Evolutionary conservation across 805 yeast species (phyloP).

Genomic region (Starmerella cellae): DNA sequence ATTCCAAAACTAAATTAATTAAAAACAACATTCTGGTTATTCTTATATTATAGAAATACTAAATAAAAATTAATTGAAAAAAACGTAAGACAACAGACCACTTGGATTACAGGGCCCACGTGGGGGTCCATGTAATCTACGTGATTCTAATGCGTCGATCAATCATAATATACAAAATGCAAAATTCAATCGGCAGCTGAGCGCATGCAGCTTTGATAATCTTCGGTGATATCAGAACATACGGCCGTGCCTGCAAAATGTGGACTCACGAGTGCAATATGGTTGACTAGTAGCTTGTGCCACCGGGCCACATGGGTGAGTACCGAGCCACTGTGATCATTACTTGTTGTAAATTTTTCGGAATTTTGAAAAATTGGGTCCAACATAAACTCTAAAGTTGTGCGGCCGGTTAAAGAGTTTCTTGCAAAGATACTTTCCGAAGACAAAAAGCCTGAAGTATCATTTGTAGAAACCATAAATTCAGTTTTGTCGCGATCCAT

Average conservation of each 20-base stretch:
- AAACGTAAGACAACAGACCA: no score
- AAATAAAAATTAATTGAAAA: no score
- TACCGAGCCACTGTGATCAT: slow-evolving; percentile 11
- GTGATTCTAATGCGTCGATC: no score
- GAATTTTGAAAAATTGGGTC: slow-evolving; percentile 8
- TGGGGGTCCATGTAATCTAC: no score
- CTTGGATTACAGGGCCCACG: no score
- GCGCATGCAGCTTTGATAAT: no score
- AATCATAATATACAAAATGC: no score
- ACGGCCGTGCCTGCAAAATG: slow-evolving; percentile 1
- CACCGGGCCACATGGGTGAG: slow-evolving; percentile 10
- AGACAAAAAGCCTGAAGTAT: neutral
- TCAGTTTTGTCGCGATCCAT: neutral
- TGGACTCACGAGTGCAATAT: slow-evolving; percentile 8
- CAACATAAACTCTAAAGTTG: slow-evolving; percentile 3
- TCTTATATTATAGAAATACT: no score
- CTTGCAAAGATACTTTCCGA: slow-evolving; percentile 3
- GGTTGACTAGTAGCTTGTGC: slow-evolving; percentile 7
- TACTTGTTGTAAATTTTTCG: neutral
- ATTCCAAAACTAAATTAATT: no score
- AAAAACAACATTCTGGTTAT: no score
- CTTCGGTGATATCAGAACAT: neutral
- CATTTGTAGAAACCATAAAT: slow-evolving; percentile 1
- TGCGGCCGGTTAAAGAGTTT: slow-evolving; percentile 2
- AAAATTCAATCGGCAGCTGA: no score